phyloP scores from a whole-genome alignment of 1,139 yeast genomes.

The Pichia norvegensis region DNA sequence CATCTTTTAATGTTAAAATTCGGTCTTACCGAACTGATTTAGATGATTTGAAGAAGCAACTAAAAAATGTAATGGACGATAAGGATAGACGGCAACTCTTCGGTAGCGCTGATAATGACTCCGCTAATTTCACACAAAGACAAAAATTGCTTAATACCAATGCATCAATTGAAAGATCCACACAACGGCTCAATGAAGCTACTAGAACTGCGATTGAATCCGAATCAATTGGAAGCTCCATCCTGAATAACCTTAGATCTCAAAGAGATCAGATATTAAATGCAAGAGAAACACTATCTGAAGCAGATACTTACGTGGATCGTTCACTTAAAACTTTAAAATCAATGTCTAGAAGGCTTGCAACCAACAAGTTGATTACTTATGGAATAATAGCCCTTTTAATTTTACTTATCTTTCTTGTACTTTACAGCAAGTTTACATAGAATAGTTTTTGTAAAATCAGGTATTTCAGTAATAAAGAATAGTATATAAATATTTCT shows the following conservation, averaged over 20 bases:
- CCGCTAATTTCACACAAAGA: constrained; percentile 61
- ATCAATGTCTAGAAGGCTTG: constrained; percentile 87
- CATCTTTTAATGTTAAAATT: constrained; percentile 60
- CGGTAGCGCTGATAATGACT: constrained; percentile 45
- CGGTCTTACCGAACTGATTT: constrained; percentile 60
- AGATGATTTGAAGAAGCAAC: constrained; percentile 47
- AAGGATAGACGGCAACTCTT: constrained; percentile 62
- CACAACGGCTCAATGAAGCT: constrained; percentile 78
- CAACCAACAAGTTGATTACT: constrained; percentile 90
- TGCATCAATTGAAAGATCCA: constrained; percentile 72
- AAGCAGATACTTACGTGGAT: constrained; percentile 92
- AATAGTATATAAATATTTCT: background rate
- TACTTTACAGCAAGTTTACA: constrained; percentile 80
- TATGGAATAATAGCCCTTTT: constrained; percentile 92
- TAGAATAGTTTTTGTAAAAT: too few relatives aligned
- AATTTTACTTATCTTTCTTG: constrained; percentile 73
- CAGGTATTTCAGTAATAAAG: too few relatives aligned
- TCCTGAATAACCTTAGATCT: constrained; percentile 78
- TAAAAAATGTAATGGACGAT: constrained; percentile 48
- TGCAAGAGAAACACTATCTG: constrained; percentile 69
- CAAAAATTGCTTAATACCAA: constrained; percentile 74
- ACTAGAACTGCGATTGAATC: constrained; percentile 91
- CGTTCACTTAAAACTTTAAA: constrained; percentile 79
- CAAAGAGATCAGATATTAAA: constrained; percentile 90
- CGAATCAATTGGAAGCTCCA: constrained; percentile 85